Evolutionary conservation across 768 basidiomycete genomes (phyloP).

Genomic region (Serendipita indica): DNA sequence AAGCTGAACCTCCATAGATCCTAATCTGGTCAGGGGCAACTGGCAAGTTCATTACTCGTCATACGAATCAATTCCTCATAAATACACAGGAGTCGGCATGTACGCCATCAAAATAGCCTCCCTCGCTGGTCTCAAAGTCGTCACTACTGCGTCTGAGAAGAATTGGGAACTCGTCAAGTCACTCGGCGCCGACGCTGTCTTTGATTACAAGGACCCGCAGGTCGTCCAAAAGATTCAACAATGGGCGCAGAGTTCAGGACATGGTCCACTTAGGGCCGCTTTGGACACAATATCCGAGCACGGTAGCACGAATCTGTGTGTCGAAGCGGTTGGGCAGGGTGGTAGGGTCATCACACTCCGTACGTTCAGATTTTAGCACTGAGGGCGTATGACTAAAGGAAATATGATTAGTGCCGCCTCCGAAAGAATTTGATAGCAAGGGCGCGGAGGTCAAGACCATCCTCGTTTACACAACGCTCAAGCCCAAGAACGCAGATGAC

Average conservation of each 20-base stretch:
- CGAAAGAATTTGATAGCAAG: neutral
- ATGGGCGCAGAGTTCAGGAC: slow-evolving; percentile 15
- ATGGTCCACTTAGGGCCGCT: slow-evolving; percentile 15
- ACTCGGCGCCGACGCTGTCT: slow-evolving; percentile 25
- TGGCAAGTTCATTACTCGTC: too few relatives aligned
- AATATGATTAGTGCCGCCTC: neutral
- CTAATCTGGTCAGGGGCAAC: slow-evolving; percentile 22
- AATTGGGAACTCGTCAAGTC: slow-evolving; percentile 26
- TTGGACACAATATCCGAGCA: slow-evolving; percentile 12
- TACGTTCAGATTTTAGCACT: neutral
- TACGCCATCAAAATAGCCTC: slow-evolving; percentile 24
- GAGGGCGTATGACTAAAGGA: neutral
- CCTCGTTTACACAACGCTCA: slow-evolving; percentile 7
- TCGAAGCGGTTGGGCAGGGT: neutral
- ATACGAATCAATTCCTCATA: too few relatives aligned
- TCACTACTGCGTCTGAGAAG: slow-evolving; percentile 24
- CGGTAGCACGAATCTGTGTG: neutral
- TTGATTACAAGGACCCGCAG: slow-evolving; percentile 18
- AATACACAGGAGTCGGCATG: slow-evolving; percentile 26
- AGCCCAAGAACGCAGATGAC: slow-evolving; percentile 11
- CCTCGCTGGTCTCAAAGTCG: slow-evolving; percentile 22
- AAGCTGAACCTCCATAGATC: slow-evolving; percentile 13
- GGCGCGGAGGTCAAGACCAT: slow-evolving; percentile 3
- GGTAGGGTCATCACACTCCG: neutral
- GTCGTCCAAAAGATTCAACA: slow-evolving; percentile 19